Evolutionary conservation across 148 eudicot genomes (phyloP), one percentile per base, ranked within the genome.

Genomic region (Polygonum maritimum): DNA sequence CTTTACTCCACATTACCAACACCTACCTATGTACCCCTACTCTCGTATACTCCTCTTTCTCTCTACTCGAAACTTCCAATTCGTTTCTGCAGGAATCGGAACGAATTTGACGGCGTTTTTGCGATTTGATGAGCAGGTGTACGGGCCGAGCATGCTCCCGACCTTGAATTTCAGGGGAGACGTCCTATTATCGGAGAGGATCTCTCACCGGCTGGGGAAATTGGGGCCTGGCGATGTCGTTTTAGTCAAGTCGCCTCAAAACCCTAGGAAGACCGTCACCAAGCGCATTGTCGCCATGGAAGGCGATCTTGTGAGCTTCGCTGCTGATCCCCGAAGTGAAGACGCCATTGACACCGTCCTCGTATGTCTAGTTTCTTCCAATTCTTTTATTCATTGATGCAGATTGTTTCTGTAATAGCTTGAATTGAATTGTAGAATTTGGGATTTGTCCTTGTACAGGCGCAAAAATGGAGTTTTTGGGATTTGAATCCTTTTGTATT

Each of bases 111-210:
- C 49, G 44, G 26, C 47, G 33, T 41, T 69, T 69, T 71, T 40
- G 49, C 15, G 15, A 71, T 7, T 60, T 26, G 55, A 45, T 31
- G 35, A 33, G 2, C 89, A 94, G 98, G 82, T 79, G 14, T 57
- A 80, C 16, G 97, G 98, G 45, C 88, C 96, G 19, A 94, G 98
- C 77, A 94, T 94, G 98, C 86, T 92, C 15, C 98, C 97, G 0
- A 90, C 98, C n/a, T 76, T 94, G 79, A 85, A 82, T 22, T 38
- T 81, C 75, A 78, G 86, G 40, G 93, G 93, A 1, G 88, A 92
- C 76, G 80, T 92, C n/a, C 45, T 92, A 2, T 67, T 92, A 77
- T 78, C 83, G 1, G 93, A 94, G 69, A 82, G 83, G 49, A 51
- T 92, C 52, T 85, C 98, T 0, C 79, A 84, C 77, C 86, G 92